Percentiles rank a stretch among this genome's conserved stretches.
Evolutionary conservation across 2,329 filamentous ascomycete genomes (phyloP).

Genomic region (Calonectria honghensis): DNA sequence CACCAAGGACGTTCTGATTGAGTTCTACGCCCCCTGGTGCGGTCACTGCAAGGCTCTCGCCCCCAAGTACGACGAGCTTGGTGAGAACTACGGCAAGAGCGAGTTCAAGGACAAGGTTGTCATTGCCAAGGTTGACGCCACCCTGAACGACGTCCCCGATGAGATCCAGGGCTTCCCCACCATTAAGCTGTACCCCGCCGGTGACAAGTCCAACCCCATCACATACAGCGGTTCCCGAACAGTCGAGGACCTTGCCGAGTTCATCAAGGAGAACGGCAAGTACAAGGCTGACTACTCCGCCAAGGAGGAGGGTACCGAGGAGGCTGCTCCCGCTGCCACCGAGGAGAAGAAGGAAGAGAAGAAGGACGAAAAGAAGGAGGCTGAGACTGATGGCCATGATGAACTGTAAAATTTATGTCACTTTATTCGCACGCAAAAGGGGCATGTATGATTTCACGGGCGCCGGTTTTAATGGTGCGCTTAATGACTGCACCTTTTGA

Average conservation of each 20-base stretch:
- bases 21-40: constrained; percentile 99
- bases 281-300: constrained; percentile 83
- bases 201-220: constrained; percentile 87
- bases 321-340: constrained; percentile 72
- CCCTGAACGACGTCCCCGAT: constrained; percentile 95
- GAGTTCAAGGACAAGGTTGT: constrained; percentile 89
- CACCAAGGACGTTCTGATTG: constrained; percentile 96
- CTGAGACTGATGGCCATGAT: constrained; percentile 75
- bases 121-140: constrained; percentile 98
- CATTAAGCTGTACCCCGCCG: constrained; percentile 97
- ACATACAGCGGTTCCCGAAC: constrained; percentile 93
- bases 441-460: constrained; percentile 59
- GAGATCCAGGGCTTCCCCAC: constrained; percentile 98
- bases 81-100: constrained; percentile 83
- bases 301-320: constrained; percentile 73
- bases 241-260: constrained; percentile 91
- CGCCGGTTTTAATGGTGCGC: constrained; percentile 57
- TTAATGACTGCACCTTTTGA: constrained; percentile 49
- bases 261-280: constrained; percentile 96
- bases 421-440: constrained; percentile 54
- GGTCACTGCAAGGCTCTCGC: constrained; percentile 99
- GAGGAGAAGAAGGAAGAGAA: constrained; percentile 71
- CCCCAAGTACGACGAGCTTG: constrained; percentile 97
- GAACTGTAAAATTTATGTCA: constrained; percentile 79
- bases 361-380: constrained; percentile 63